phyloP scores from a whole-genome alignment of 495 filamentous ascomycete genomes.

The Acidomyces sp. region DNA sequence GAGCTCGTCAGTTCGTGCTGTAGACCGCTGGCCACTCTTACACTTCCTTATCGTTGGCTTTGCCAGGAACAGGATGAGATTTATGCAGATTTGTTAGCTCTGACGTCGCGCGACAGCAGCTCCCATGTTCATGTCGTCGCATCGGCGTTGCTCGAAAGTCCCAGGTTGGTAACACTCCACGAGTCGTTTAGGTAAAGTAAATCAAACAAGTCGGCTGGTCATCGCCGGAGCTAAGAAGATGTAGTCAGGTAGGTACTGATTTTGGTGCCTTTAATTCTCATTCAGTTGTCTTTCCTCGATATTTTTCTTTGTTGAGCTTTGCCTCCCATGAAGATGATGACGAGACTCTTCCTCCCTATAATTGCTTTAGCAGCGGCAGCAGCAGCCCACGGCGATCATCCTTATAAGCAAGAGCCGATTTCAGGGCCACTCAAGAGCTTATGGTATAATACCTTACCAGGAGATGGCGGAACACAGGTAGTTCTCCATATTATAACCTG shows the following conservation, averaged over 20 bases:
- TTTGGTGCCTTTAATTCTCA: slow-evolving; percentile 5
- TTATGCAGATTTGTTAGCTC: background rate
- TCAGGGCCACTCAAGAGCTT: slow-evolving; percentile 44
- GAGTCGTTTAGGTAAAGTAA: too few relatives aligned
- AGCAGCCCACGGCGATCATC: slow-evolving; percentile 36
- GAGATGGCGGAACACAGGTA: slow-evolving; percentile 57
- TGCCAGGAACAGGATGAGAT: slow-evolving; percentile 7
- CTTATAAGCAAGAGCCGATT: slow-evolving; percentile 41
- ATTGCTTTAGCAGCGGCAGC: slow-evolving; percentile 29
- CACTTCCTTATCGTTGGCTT: background rate
- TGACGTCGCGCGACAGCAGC: slow-evolving; percentile 1
- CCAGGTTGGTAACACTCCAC: too few relatives aligned
- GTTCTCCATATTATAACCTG: slow-evolving; percentile 5
- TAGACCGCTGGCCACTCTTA: too few relatives aligned
- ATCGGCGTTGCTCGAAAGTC: background rate
- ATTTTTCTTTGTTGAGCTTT: too few relatives aligned
- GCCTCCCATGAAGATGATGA: slow-evolving; percentile 16
- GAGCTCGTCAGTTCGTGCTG: too few relatives aligned
- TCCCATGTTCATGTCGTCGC: slow-evolving; percentile 2
- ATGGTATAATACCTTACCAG: slow-evolving; percentile 53
- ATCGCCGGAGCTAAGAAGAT: too few relatives aligned
- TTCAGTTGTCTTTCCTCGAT: too few relatives aligned
- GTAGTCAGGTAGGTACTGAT: too few relatives aligned
- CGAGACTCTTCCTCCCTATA: slow-evolving; percentile 21
- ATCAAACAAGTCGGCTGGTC: too few relatives aligned